A percentile compares a stretch with the other conserved stretches of the same genome.
Conservation (phyloP, 2,329 filamentous ascomycete genomes). For the Aspergillaceae sp. region DNA sequence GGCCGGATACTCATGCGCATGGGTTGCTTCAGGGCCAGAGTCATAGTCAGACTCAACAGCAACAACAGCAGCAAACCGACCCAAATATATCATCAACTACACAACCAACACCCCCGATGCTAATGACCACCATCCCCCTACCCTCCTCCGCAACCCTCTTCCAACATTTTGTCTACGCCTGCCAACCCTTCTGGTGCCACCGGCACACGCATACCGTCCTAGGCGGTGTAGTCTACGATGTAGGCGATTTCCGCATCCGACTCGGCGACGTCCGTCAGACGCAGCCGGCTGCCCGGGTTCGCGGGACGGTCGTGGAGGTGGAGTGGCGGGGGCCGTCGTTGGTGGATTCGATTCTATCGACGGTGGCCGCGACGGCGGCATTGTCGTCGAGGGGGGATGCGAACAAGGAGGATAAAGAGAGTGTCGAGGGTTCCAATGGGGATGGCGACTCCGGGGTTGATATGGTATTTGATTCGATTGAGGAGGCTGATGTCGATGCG, state of each 20-base stretch:
- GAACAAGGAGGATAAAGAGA: slow-evolving; percentile 1
- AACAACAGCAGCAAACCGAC: slow-evolving; percentile 1
- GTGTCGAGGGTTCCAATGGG: slow-evolving; percentile 1
- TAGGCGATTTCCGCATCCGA: slow-evolving; percentile 36
- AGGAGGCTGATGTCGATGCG: slow-evolving; percentile 31
- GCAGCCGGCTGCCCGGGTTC: slow-evolving; percentile 25
- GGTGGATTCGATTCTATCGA: slow-evolving; percentile 10
- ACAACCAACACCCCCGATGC: slow-evolving; percentile 14
- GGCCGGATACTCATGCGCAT: not conserved
- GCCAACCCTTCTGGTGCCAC: slow-evolving; percentile 36
- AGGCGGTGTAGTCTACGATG: slow-evolving; percentile 31
- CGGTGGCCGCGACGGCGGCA: too few relatives aligned
- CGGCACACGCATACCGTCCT: slow-evolving; percentile 31
- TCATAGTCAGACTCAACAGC: not conserved
- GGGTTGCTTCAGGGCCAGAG: not conserved
- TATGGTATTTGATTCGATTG: slow-evolving; percentile 19
- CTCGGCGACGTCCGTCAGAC: slow-evolving; percentile 37
- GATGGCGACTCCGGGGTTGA: slow-evolving; percentile 21
- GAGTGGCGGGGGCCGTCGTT: slow-evolving; percentile 35
- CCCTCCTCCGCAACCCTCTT: slow-evolving; percentile 28
- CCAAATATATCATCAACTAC: slow-evolving; percentile 1
- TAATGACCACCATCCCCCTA: slow-evolving; percentile 33
- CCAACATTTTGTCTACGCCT: slow-evolving; percentile 33
- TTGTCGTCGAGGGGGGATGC: too few relatives aligned
- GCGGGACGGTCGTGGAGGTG: slow-evolving; percentile 39